Conservation (phyloP, 805 yeast species). For the Clavispora carvajalis region DNA sequence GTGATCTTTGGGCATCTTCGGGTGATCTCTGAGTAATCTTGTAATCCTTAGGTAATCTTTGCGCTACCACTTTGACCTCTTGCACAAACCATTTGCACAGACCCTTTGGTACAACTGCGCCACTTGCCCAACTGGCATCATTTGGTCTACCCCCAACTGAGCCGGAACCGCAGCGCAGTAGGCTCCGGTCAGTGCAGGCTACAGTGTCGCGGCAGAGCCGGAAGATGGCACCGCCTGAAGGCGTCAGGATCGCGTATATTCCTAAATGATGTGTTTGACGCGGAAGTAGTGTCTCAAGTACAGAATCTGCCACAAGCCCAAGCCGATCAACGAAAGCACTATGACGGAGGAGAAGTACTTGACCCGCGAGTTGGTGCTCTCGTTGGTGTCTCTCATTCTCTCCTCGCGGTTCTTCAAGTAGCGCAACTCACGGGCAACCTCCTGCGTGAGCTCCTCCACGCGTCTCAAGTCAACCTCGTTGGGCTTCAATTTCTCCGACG, state of each 20-base stretch:
- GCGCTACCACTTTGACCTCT: too few species aligned
- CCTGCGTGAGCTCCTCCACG: constrained; percentile 80
- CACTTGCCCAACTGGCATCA: too few species aligned
- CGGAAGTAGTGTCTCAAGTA: constrained; percentile 91
- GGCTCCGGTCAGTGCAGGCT: too few species aligned
- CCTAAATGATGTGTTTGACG: constrained; percentile 68
- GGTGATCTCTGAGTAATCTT: too few species aligned
- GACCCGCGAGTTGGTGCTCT: constrained; percentile 90
- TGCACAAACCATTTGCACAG: too few species aligned
- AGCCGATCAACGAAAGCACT: constrained; percentile 60
- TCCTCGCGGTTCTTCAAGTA: constrained; percentile 87
- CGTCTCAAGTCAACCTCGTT: constrained; percentile 85
- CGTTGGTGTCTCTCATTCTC: constrained; percentile 93
- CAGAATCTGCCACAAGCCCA: constrained; percentile 90
- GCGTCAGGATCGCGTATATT: not conserved
- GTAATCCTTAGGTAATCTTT: too few species aligned
- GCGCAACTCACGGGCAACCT: constrained; percentile 71
- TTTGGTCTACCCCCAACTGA: too few species aligned
- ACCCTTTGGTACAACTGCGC: too few species aligned
- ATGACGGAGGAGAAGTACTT: constrained; percentile 76
- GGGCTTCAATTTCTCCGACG: constrained; percentile 89
- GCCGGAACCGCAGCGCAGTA: too few species aligned
- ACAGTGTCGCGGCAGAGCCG: too few species aligned
- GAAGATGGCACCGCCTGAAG: too few species aligned
- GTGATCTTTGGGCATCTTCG: too few species aligned